Evolutionary conservation across 1,284 basidiomycete species (phyloP).

Genomic region (Pyrrhoderma noxium): DNA sequence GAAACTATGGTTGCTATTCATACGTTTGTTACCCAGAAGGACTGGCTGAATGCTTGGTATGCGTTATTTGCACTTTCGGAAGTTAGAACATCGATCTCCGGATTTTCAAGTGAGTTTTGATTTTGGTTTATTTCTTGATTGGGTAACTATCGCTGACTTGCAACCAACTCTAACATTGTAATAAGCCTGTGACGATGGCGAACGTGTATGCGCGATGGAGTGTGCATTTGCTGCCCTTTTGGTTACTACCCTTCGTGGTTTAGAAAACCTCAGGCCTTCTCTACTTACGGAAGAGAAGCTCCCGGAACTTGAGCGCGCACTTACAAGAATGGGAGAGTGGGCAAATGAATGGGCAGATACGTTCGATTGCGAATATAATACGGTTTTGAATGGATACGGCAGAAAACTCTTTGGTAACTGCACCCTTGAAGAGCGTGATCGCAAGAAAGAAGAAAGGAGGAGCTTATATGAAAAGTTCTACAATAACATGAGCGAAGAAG

Average conservation of each 20-base stretch:
- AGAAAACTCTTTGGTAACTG: conserved; percentile 27
- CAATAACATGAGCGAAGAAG: conserved; percentile 22
- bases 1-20: conserved; percentile 27
- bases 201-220: conserved; percentile 30
- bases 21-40: conserved; percentile 29
- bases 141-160: neutral
- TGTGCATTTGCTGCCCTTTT: conserved; percentile 32
- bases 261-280: conserved; percentile 28
- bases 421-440: conserved; percentile 27
- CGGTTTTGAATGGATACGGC: conserved; percentile 33
- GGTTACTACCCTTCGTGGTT: conserved; percentile 30
- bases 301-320: conserved; percentile 32
- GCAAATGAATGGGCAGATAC: conserved; percentile 25
- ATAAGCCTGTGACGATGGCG: conserved; percentile 33
- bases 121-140: neutral
- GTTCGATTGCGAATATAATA: conserved; percentile 25
- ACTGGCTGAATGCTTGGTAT: conserved; percentile 30
- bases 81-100: conserved; percentile 28
- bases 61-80: conserved; percentile 30
- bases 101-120: conserved; percentile 29
- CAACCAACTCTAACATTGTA: no score
- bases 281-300: conserved; percentile 23
- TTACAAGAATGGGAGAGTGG: conserved; percentile 27
- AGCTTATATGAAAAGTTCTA: conserved; percentile 31
- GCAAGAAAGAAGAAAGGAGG: conserved; percentile 28